Conservation (phyloP, 2,329 filamentous ascomycete genomes). For the Trichophyton mentagrophytes region DNA sequence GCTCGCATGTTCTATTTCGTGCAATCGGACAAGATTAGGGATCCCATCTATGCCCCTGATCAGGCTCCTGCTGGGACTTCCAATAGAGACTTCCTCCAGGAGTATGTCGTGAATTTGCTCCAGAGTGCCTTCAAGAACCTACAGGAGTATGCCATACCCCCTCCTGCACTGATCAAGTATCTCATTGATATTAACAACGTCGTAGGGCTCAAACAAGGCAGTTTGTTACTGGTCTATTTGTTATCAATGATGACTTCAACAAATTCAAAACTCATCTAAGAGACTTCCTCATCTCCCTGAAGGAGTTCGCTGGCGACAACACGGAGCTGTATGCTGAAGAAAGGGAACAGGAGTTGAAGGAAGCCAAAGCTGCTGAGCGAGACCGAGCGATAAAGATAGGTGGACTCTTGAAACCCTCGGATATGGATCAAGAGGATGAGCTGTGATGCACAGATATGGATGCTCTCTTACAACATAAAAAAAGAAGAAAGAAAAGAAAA, state of each 20-base stretch:
- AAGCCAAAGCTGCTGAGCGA: constrained; percentile 75
- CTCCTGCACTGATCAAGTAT: constrained; percentile 18
- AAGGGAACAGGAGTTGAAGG: constrained; percentile 79
- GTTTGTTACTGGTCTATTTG: constrained; percentile 84
- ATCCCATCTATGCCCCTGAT: constrained; percentile 75
- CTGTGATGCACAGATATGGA: constrained; percentile 31
- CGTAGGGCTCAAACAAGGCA: constrained; percentile 67
- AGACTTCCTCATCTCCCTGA: constrained; percentile 92
- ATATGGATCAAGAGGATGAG: constrained; percentile 76
- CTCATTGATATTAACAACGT: neutral
- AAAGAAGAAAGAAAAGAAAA: neutral
- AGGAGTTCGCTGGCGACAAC: constrained; percentile 94
- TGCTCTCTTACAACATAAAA: neutral
- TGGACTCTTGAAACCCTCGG: constrained; percentile 91
- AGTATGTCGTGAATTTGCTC: constrained; percentile 73
- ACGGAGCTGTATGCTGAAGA: constrained; percentile 87
- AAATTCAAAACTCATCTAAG: constrained; percentile 93
- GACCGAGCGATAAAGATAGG: constrained; percentile 91
- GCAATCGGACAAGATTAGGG: constrained; percentile 77
- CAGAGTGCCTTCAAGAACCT: constrained; percentile 89
- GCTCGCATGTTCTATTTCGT: constrained; percentile 95
- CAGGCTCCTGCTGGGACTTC: constrained; percentile 71
- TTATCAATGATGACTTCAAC: constrained; percentile 73
- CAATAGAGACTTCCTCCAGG: constrained; percentile 81
- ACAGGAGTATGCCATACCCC: constrained; percentile 53